These are phyloP conservation scores for Penicillium desertorum DNA, from an alignment of 495 filamentous ascomycete species.

Conservation along the genomic window DNA sequence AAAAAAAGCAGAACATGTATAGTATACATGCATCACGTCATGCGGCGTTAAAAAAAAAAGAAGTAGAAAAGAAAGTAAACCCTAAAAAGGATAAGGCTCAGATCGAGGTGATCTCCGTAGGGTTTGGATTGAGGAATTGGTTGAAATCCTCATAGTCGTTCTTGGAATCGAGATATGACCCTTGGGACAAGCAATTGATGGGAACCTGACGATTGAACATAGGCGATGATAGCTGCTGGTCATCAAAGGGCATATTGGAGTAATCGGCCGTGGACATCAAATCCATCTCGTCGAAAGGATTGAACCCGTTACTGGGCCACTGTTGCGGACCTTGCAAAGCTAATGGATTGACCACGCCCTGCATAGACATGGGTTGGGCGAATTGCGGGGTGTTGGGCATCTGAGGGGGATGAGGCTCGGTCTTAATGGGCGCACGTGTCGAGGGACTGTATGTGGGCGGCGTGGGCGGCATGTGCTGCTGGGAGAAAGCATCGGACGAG, in stretches of 20 bases:
- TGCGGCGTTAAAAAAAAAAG: conserved; percentile 30
- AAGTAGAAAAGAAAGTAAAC: conserved; percentile 6
- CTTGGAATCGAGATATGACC: conserved; percentile 31
- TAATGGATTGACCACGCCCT: conserved; percentile 43
- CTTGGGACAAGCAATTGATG: conserved; percentile 40
- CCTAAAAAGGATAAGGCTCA: conserved; percentile 16
- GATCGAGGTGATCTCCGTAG: conserved; percentile 45
- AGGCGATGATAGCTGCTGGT: conserved; percentile 38
- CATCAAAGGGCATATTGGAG: conserved; percentile 38
- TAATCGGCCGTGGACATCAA: conserved; percentile 39
- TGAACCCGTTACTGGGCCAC: conserved; percentile 35
- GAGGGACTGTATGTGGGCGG: conserved; percentile 41
- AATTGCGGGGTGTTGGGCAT: conserved; percentile 23
- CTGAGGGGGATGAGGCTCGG: conserved; percentile 22
- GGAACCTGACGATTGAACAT: conserved; percentile 42
- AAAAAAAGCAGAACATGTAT: conserved; percentile 31
- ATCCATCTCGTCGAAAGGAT: conserved; percentile 45
- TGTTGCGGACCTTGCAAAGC: conserved; percentile 38
- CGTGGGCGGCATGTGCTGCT: conserved; percentile 35
- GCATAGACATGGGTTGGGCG: conserved; percentile 32
- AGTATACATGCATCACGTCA: conserved; percentile 43
- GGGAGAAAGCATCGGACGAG: conserved; percentile 38
- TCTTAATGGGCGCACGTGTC: conserved; percentile 33
- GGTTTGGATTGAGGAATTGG: conserved; percentile 46
- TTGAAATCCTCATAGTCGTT: conserved; percentile 46